A percentile compares a stretch with the other conserved stretches of the same genome.
Evolutionary conservation across 495 filamentous ascomycete species (phyloP).

Genomic region (Daldinia caldariorum): DNA sequence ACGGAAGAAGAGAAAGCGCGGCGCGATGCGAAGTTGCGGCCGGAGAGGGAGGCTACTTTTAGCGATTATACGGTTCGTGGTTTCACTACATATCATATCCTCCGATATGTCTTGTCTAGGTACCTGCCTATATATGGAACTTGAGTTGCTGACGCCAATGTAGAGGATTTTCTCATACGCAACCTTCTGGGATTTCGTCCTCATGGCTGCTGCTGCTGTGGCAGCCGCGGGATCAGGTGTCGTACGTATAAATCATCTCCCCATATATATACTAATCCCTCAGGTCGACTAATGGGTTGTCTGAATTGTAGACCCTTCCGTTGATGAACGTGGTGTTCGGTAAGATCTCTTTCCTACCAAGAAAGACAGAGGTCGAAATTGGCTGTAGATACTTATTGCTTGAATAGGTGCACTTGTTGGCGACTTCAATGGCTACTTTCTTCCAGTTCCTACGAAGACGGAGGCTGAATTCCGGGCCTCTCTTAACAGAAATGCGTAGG

Average conservation of each 20-base stretch:
- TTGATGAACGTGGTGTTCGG: constrained; percentile 47
- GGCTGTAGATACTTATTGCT: constrained; percentile 27
- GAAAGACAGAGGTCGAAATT: background rate
- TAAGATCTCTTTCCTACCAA: constrained; percentile 16
- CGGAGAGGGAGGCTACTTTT: constrained; percentile 56
- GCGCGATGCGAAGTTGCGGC: constrained; percentile 47
- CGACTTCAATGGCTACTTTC: constrained; percentile 47
- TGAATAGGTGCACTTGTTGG: constrained; percentile 43
- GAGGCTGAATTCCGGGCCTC: constrained; percentile 38
- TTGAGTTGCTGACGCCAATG: constrained; percentile 20
- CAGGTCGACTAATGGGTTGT: constrained; percentile 10
- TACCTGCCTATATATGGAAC: too few species aligned
- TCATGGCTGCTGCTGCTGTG: constrained; percentile 50
- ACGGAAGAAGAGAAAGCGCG: constrained; percentile 40
- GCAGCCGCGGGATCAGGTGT: constrained; percentile 44
- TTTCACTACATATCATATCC: too few species aligned
- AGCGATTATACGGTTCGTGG: constrained; percentile 51
- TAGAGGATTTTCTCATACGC: constrained; percentile 58
- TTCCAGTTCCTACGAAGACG: constrained; percentile 32
- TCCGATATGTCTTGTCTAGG: background rate
- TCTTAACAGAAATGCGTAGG: constrained; percentile 45
- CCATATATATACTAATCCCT: background rate
- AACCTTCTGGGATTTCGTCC: constrained; percentile 52
- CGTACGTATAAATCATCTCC: constrained; percentile 32
- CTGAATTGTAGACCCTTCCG: constrained; percentile 38